A percentile compares a stretch with the other conserved stretches of the same genome.
These are phyloP conservation scores for Lipomyces anomalus DNA, from an alignment of 805 yeast species.

Conservation along the genomic window DNA sequence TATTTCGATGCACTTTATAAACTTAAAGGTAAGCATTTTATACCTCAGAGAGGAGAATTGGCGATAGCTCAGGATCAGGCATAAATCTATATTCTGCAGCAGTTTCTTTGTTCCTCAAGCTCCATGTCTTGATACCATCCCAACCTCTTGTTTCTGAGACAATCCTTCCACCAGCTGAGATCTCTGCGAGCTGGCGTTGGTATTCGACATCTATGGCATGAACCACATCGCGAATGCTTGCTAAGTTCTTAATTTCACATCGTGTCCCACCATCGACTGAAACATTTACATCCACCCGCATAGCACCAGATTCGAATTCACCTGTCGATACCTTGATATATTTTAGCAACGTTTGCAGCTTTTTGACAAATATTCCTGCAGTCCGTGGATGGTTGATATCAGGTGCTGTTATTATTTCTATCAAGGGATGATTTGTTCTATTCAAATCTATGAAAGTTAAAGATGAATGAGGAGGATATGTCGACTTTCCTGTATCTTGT, in stretches of 20 bases:
- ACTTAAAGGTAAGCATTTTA: conserved; percentile 33
- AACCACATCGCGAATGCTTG: conserved; percentile 73
- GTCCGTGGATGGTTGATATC: conserved; percentile 65
- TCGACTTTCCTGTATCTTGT: conserved; percentile 52
- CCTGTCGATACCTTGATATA: conserved; percentile 75
- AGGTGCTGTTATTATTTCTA: conserved; percentile 88
- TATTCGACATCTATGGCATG: conserved; percentile 57
- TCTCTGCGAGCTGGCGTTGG: conserved; percentile 53
- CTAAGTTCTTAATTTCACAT: conserved; percentile 84
- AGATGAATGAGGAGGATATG: conserved; percentile 10
- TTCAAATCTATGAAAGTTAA: conserved; percentile 64
- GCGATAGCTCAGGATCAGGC: conserved; percentile 88
- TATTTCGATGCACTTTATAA: conserved; percentile 24
- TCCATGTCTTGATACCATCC: conserved; percentile 69
- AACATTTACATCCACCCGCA: conserved; percentile 92
- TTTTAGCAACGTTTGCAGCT: conserved; percentile 66
- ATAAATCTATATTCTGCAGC: conserved; percentile 85
- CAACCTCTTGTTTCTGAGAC: conserved; percentile 82
- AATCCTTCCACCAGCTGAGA: conserved; percentile 38
- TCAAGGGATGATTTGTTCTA: conserved; percentile 77
- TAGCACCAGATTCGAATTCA: conserved; percentile 89
- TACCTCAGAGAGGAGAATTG: conserved; percentile 41
- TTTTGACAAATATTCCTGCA: conserved; percentile 72
- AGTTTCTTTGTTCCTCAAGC: conserved; percentile 70
- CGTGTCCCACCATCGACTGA: conserved; percentile 60